Evolutionary conservation across 176 grass and related monocot species (phyloP).

Genomic region (Raddia guianensis): DNA sequence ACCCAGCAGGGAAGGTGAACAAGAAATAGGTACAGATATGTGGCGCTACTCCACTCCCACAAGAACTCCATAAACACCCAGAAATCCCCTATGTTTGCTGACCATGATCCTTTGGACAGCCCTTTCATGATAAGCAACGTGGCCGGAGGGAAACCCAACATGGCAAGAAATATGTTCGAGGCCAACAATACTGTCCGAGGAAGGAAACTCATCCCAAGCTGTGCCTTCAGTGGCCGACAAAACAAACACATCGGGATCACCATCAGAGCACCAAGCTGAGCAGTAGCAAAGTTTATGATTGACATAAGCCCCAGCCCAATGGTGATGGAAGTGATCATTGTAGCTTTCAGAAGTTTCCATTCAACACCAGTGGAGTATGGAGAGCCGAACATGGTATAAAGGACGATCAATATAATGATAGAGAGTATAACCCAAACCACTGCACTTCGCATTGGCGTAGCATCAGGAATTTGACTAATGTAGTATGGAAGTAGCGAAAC

Average conservation of each 20-base stretch:
- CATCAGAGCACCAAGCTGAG: constrained; percentile 85
- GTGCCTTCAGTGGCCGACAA: constrained; percentile 55
- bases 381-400: constrained; percentile 61
- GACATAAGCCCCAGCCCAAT: constrained; percentile 90
- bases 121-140: constrained; percentile 54
- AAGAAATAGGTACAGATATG: constrained; percentile 74
- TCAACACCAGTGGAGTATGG: constrained; percentile 64
- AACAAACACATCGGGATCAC: constrained; percentile 81
- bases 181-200: constrained; percentile 33
- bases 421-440: constrained; percentile 66
- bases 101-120: constrained; percentile 47
- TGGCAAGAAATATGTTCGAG: constrained; percentile 56
- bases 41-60: constrained; percentile 93
- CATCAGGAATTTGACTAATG: constrained; percentile 65
- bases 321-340: constrained; percentile 67
- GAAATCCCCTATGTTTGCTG: constrained; percentile 53
- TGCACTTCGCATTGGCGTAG: constrained; percentile 40
- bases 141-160: constrained; percentile 71
- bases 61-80: constrained; percentile 81
- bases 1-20: constrained; percentile 94
- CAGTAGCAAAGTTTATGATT: constrained; percentile 89
- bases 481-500: constrained; percentile 67
- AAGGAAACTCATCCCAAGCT: constrained; percentile 40
- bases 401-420: constrained; percentile 42
- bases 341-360: constrained; percentile 83